Conservation (phyloP, 148 eudicot genomes). For the Cornus controversa region DNA sequence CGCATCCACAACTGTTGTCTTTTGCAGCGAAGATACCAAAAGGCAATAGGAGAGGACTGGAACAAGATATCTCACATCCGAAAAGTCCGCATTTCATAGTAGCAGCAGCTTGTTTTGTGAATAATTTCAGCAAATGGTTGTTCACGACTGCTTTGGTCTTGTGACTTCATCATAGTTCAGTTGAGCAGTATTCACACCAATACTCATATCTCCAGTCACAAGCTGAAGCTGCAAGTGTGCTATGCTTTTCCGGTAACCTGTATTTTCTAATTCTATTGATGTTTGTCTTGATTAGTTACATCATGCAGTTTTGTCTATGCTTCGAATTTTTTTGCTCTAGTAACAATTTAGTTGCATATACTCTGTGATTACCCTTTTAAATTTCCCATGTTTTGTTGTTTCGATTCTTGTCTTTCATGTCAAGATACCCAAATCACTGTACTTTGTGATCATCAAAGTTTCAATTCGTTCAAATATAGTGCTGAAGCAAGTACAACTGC, state of each 20-base stretch:
- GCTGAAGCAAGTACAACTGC: too few relatives aligned
- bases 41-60: constrained; percentile 22
- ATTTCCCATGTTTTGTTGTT: neutral
- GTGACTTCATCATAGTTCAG: neutral
- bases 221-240: neutral
- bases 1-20: constrained; percentile 6
- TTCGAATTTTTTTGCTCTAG: too few relatives aligned
- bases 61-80: constrained; percentile 24
- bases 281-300: neutral
- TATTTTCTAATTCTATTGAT: neutral
- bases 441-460: too few relatives aligned
- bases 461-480: too few relatives aligned
- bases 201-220: neutral
- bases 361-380: neutral
- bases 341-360: neutral
- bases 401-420: neutral
- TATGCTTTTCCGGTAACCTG: neutral
- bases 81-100: constrained; percentile 9
- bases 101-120: neutral
- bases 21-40: constrained; percentile 19
- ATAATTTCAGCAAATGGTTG: neutral
- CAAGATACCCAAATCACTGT: neutral
- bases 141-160: neutral
- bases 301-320: neutral
- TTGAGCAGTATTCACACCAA: neutral